Conservation (phyloP, 108 stramenopile genomes). For the Conticribra guillardii region DNA sequence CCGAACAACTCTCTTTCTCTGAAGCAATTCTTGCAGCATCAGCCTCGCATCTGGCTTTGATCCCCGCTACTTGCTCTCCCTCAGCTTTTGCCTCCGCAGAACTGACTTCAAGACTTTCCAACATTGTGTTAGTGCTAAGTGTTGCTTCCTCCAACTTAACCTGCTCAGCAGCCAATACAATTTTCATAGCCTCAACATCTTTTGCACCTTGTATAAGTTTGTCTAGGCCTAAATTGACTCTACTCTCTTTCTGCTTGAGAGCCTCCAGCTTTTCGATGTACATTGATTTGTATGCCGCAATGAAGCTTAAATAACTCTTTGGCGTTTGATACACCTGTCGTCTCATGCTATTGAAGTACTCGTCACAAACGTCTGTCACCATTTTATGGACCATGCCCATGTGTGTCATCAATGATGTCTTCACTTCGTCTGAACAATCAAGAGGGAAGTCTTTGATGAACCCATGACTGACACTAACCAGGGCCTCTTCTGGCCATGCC, state of each 20-base stretch:
- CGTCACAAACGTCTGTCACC: constrained; percentile 85
- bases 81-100: constrained; percentile 85
- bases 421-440: constrained; percentile 74
- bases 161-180: constrained; percentile 83
- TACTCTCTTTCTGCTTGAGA: constrained; percentile 85
- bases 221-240: constrained; percentile 83
- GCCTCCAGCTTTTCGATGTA: constrained; percentile 79
- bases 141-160: constrained; percentile 86
- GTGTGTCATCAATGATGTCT: constrained; percentile 74
- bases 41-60: constrained; percentile 83
- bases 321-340: constrained; percentile 91
- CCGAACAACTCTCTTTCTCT: constrained; percentile 81
- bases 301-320: constrained; percentile 90
- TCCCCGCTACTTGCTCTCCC: constrained; percentile 77
- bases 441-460: constrained; percentile 80
- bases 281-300: constrained; percentile 81
- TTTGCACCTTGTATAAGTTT: constrained; percentile 90
- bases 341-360: constrained; percentile 86
- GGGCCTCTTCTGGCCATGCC: constrained; percentile 91
- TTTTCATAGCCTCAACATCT: constrained; percentile 90
- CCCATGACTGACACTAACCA: constrained; percentile 80
- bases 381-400: constrained; percentile 91
- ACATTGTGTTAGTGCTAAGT: constrained; percentile 85
- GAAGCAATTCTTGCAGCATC: constrained; percentile 80
- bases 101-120: constrained; percentile 78